phyloP scores from a whole-genome alignment of 2,329 filamentous ascomycete species.

The Xylariaceae sp. region DNA sequence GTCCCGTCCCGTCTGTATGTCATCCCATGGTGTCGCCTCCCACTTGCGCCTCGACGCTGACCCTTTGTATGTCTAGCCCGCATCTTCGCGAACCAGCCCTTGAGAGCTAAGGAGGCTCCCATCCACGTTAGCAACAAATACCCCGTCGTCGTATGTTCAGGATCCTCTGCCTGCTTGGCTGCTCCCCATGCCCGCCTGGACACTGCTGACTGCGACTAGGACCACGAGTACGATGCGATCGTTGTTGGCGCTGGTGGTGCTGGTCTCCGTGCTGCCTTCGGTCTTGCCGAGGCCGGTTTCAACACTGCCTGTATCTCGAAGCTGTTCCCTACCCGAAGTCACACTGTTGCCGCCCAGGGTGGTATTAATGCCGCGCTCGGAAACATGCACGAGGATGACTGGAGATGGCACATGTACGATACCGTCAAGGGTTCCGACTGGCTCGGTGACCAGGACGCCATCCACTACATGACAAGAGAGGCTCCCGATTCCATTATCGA shows the following conservation, averaged over 20 bases:
- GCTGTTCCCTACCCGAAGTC: slow-evolving; percentile 79
- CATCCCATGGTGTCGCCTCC: slow-evolving; percentile 7
- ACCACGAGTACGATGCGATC: slow-evolving; percentile 97
- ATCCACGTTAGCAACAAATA: slow-evolving; percentile 86
- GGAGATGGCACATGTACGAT: slow-evolving; percentile 99
- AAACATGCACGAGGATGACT: slow-evolving; percentile 98
- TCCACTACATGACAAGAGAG: slow-evolving; percentile 98
- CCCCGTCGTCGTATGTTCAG: slow-evolving; percentile 73
- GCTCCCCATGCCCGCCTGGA: not conserved
- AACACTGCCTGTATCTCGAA: slow-evolving; percentile 85
- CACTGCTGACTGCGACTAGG: slow-evolving; percentile 45
- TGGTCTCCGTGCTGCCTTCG: slow-evolving; percentile 77
- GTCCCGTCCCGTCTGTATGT: slow-evolving; percentile 71
- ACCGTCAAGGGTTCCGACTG: slow-evolving; percentile 97
- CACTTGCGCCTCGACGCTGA: slow-evolving; percentile 8
- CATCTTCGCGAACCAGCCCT: slow-evolving; percentile 77
- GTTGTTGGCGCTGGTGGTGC: slow-evolving; percentile 83
- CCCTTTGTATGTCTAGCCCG: slow-evolving; percentile 50
- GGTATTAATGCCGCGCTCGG: slow-evolving; percentile 84
- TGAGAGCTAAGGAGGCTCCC: slow-evolving; percentile 90
- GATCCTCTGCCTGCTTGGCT: not conserved
- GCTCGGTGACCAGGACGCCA: slow-evolving; percentile 95
- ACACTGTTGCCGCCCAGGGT: slow-evolving; percentile 77
- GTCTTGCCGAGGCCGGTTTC: slow-evolving; percentile 81
- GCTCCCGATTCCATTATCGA: slow-evolving; percentile 88